Conservation (phyloP, 2,329 filamentous ascomycete genomes). For the Arthrobotrys conoides region DNA sequence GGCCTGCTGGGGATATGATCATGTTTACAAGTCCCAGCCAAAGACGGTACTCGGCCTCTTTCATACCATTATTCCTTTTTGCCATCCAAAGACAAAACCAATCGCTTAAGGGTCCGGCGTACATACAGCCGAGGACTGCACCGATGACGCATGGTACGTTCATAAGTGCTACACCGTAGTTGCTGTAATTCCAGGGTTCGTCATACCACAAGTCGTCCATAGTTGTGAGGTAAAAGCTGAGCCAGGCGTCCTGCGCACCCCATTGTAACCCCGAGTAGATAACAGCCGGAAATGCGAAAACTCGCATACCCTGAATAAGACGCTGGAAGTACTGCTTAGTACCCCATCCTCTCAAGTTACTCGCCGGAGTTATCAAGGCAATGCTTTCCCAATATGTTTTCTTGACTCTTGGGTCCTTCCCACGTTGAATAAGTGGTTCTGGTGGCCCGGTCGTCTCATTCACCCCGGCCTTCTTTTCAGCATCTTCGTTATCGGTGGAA, state of each 20-base stretch:
- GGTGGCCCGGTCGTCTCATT: constrained; percentile 47
- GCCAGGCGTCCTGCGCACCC: constrained; percentile 74
- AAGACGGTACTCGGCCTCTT: constrained; percentile 72
- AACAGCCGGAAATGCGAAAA: constrained; percentile 74
- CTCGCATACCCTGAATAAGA: constrained; percentile 72
- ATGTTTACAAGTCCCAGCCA: constrained; percentile 71
- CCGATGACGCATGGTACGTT: constrained; percentile 73
- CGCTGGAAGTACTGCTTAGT: constrained; percentile 72
- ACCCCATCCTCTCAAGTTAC: constrained; percentile 71
- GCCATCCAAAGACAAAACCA: constrained; percentile 73
- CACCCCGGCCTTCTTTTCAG: constrained; percentile 30
- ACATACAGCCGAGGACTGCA: constrained; percentile 72
- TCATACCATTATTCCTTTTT: constrained; percentile 71
- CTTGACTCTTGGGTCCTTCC: constrained; percentile 63
- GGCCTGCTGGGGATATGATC: constrained; percentile 70
- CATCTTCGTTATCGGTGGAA: constrained; percentile 31
- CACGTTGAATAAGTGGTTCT: constrained; percentile 60
- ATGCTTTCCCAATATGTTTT: constrained; percentile 73
- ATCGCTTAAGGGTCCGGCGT: constrained; percentile 74
- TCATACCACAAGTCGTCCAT: constrained; percentile 73
- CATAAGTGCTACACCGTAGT: constrained; percentile 73
- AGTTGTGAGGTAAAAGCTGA: constrained; percentile 74
- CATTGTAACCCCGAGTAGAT: constrained; percentile 74
- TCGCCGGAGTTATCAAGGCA: constrained; percentile 72
- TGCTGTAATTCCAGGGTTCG: constrained; percentile 72